These are phyloP conservation scores for Prunus mume DNA, from an alignment of 306 rosid genomes.

Conservation along the genomic window DNA sequence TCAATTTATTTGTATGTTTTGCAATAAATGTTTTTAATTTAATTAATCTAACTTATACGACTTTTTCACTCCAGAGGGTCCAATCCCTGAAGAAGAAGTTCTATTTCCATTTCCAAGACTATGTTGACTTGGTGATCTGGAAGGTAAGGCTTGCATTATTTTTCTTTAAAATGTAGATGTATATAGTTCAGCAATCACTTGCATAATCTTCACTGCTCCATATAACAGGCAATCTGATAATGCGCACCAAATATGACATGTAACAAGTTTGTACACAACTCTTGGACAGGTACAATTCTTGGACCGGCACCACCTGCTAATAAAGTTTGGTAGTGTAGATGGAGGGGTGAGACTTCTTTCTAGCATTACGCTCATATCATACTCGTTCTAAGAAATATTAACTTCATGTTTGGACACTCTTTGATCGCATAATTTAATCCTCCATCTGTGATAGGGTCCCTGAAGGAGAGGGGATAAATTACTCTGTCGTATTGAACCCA, in stretches of 20 bases:
- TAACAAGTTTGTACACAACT: conserved; percentile 50
- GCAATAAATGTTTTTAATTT: conserved; percentile 8
- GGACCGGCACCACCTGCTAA: conserved; percentile 91
- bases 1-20: neutral
- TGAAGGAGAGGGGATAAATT: neutral
- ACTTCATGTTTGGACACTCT: neutral
- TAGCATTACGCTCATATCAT: conserved; percentile 15
- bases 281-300: conserved; percentile 92
- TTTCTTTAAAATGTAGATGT: conserved; percentile 12
- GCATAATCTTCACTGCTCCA: conserved; percentile 13
- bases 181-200: conserved; percentile 16
- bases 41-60: conserved; percentile 19
- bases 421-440: neutral
- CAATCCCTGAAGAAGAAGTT: conserved; percentile 79
- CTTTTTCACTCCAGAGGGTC: conserved; percentile 61
- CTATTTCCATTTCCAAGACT: conserved; percentile 94
- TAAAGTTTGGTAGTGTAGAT: conserved; percentile 95
- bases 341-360: conserved; percentile 78
- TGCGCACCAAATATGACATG: conserved; percentile 23
- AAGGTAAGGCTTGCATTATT: conserved; percentile 54
- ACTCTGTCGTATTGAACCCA: neutral
- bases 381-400: neutral
- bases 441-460: neutral
- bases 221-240: conserved; percentile 5
- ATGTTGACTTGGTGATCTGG: conserved; percentile 83